Evolutionary conservation across 768 basidiomycete species (phyloP).

Genomic region (Psilocybe azurescens): DNA sequence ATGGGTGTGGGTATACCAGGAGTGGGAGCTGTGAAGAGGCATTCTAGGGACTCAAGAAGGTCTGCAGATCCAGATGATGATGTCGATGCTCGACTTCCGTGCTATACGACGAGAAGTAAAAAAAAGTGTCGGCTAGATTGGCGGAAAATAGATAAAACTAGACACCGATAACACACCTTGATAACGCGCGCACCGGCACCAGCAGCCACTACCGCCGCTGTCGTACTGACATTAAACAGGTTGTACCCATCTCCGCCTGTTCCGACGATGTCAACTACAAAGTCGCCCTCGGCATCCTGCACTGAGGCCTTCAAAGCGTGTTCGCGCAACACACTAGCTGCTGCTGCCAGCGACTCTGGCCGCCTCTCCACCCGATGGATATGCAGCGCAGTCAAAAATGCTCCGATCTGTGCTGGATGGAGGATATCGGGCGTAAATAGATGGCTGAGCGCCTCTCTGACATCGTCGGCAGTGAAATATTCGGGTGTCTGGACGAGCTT

Average conservation of each 20-base stretch:
- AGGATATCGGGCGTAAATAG: conserved; percentile 69
- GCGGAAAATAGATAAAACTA: neutral
- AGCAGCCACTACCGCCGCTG: conserved; percentile 92
- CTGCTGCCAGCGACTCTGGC: conserved; percentile 79
- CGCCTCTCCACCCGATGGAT: conserved; percentile 77
- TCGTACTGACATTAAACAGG: conserved; percentile 96
- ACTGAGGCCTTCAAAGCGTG: conserved; percentile 69
- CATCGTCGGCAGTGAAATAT: conserved; percentile 79
- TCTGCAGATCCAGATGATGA: conserved; percentile 96
- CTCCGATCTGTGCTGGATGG: conserved; percentile 80
- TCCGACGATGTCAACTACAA: conserved; percentile 81
- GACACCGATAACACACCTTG: conserved; percentile 61
- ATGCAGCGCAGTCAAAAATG: conserved; percentile 88
- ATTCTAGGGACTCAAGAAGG: conserved; percentile 83
- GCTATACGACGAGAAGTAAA: conserved; percentile 49
- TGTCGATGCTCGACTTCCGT: conserved; percentile 89
- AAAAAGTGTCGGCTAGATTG: neutral
- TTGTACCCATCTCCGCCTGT: conserved; percentile 96
- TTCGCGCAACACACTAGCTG: conserved; percentile 75
- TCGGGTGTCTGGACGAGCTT: conserved; percentile 84
- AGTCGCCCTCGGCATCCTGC: conserved; percentile 65
- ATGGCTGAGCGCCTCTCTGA: conserved; percentile 74
- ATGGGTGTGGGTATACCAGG: conserved; percentile 63
- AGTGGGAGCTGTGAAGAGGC: conserved; percentile 71
- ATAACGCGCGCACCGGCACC: conserved; percentile 93